Evolutionary conservation across 2,329 filamentous ascomycete species (phyloP), one percentile per base, ranked within the genome.

Genomic region (Cordyceps fumosorosea): DNA sequence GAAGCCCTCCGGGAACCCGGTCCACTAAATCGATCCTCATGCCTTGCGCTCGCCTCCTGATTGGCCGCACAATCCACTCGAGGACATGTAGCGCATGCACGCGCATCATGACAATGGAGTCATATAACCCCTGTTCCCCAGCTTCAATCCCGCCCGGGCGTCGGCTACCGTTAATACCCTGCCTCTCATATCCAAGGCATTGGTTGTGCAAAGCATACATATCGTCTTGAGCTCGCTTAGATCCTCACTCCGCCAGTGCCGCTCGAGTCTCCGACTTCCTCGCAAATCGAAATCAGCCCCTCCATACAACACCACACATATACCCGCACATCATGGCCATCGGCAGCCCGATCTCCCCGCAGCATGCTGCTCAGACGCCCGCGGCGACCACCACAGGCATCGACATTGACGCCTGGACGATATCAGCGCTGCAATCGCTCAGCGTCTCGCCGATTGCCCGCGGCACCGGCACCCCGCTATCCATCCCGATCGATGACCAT

Each of bases 401-500:
- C 60, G 84, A 88, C 64, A 86, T 90, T 63, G 87, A 88, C 65
- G 80, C 85, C 40, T 90, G 88, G 88, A 86, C 87, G 16, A 76
- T 83, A 59, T 80, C 79, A 20, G 82, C 84, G 6, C 78, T 86
- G 52, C 76, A 82, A 68, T 81, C 79, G 51, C 80, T 83, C 51
- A 81, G 76, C 69, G 75, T 87, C 48, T 81, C 84, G 0, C 78
- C 84, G 11, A 70, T 78, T 29, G 80, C 81, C n/a, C 80, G 81
- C 55, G 86, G 86, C 60, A 84, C 84, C 3, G 83, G 85, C 52
- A 81, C 83, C 32, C 81, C 86, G 5, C 81, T 96, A 59, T 81
- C 87, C 55, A 95, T 96, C 66, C 87, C 90, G 2, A 84, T 96
- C 59, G 90, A 96, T 73, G 84, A 85, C 42, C 66, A 67, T 37